phyloP scores from a whole-genome alignment of 192 early-diverging fungal genomes.

The Thamnidium elegans region DNA sequence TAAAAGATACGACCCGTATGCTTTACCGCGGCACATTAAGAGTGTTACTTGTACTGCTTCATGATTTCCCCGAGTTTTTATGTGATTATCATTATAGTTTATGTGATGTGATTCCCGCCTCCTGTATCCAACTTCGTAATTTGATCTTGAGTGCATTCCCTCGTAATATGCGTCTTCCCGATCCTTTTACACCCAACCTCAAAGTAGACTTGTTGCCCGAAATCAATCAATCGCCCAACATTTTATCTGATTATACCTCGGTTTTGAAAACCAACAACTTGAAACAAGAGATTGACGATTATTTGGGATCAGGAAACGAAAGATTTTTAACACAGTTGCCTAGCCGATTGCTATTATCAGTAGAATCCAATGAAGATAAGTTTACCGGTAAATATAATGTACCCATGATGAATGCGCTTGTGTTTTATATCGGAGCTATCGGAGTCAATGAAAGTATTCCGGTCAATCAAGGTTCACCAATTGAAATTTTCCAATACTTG shows the following conservation, averaged over 20 bases:
- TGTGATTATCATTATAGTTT: constrained; percentile 89
- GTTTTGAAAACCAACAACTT: constrained; percentile 59
- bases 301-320: constrained; percentile 23
- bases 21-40: constrained; percentile 90
- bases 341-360: too few relatives aligned
- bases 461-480: constrained; percentile 62
- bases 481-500: constrained; percentile 83
- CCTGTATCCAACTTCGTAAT: constrained; percentile 94
- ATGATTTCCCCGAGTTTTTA: constrained; percentile 98
- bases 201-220: constrained; percentile 90
- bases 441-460: constrained; percentile 61
- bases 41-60: constrained; percentile 86
- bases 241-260: constrained; percentile 83
- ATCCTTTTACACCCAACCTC: constrained; percentile 94
- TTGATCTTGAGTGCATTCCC: constrained; percentile 97
- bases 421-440: constrained; percentile 82
- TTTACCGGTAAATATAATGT: constrained; percentile 67
- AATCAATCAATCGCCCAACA: constrained; percentile 77
- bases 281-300: constrained; percentile 67
- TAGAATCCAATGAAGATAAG: constrained; percentile 8
- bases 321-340: constrained; percentile 51
- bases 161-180: constrained; percentile 90
- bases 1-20: constrained; percentile 71
- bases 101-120: constrained; percentile 86
- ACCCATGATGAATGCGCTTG: constrained; percentile 81